These are phyloP conservation scores for Aspergillus candidus DNA, from an alignment of 2,329 filamentous ascomycete genomes.

Conservation along the genomic window DNA sequence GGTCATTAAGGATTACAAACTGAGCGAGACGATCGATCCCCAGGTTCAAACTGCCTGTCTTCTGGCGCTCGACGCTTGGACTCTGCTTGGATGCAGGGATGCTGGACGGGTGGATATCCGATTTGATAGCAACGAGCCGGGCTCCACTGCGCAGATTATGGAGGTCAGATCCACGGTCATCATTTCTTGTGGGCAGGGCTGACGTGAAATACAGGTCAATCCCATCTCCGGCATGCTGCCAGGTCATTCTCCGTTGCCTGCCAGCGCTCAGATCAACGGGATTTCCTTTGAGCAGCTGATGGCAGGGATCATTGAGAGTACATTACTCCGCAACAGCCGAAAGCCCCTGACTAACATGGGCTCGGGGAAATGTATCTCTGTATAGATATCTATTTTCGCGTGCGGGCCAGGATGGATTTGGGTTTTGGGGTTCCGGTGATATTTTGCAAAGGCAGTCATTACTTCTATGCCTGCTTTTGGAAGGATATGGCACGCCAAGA, in stretches of 20 bases:
- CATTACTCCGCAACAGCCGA: no score
- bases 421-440: no score
- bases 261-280: slow-evolving; percentile 7
- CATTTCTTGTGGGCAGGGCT: no score
- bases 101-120: slow-evolving; percentile 15
- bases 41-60: slow-evolving; percentile 6
- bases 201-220: slow-evolving; percentile 6
- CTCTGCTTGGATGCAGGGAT: slow-evolving; percentile 9
- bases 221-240: slow-evolving; percentile 11
- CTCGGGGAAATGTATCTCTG: no score
- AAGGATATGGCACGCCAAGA: no score
- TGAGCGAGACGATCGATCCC: slow-evolving; percentile 4
- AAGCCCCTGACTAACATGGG: no score
- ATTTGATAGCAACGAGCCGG: not conserved
- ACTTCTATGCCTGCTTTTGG: no score
- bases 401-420: no score
- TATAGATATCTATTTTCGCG: no score
- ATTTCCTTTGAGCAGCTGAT: slow-evolving; percentile 7
- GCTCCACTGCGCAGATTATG: slow-evolving; percentile 8
- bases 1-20: not conserved
- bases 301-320: slow-evolving; percentile 3
- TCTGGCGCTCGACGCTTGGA: slow-evolving; percentile 11
- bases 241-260: slow-evolving; percentile 5
- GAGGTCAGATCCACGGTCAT: not conserved
- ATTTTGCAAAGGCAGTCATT: no score